Percentiles rank a stretch among this genome's conserved stretches.
Conservation (phyloP, 1,139 yeast genomes). For the Arxiozyma heterogenica region DNA sequence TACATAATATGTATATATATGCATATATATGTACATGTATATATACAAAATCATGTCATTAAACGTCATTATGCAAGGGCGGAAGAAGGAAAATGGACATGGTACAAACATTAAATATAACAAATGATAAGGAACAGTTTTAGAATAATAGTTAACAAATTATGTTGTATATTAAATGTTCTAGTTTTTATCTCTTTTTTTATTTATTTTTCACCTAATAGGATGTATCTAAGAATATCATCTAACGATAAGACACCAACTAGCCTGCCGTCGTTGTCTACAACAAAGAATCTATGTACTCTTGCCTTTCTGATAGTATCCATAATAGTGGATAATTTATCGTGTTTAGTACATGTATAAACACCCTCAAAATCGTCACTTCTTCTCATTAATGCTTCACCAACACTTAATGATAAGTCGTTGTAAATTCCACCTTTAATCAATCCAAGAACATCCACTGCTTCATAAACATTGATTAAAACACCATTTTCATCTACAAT, state of each 20-base stretch:
- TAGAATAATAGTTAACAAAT: neutral
- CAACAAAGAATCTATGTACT: constrained; percentile 85
- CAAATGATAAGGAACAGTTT: neutral
- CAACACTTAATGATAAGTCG: constrained; percentile 84
- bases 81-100: neutral
- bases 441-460: constrained; percentile 85
- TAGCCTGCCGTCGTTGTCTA: constrained; percentile 69
- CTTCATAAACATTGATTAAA: constrained; percentile 86
- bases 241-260: constrained; percentile 83
- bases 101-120: neutral
- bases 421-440: constrained; percentile 93
- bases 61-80: neutral
- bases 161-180: neutral
- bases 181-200: neutral
- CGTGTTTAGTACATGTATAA: constrained; percentile 85
- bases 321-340: constrained; percentile 81
- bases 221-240: constrained; percentile 78
- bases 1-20: no score
- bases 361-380: constrained; percentile 98
- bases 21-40: no score
- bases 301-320: constrained; percentile 89
- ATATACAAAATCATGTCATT: neutral
- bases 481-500: constrained; percentile 72
- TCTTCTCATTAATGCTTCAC: constrained; percentile 90
- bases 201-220: constrained; percentile 48